Evolutionary conservation across 2,329 filamentous ascomycete species (phyloP).

Genomic region (Juglanconis juglandina): DNA sequence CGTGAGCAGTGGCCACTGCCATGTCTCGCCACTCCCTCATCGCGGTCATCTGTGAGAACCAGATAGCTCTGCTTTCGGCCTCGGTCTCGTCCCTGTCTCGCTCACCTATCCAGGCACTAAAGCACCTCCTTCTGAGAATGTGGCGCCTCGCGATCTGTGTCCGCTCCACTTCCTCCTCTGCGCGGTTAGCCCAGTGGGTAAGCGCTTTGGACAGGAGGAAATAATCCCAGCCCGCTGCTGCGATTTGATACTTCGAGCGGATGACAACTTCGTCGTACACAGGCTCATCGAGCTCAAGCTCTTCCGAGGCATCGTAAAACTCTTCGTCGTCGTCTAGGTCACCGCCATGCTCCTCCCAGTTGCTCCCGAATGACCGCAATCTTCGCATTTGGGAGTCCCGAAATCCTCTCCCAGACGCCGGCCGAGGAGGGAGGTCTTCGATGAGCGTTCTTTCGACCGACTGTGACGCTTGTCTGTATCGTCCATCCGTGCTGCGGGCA

Average conservation of each 20-base stretch:
- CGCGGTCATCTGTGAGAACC: slow-evolving; percentile 25
- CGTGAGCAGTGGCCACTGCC: slow-evolving; percentile 18
- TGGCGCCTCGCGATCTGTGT: slow-evolving; percentile 68
- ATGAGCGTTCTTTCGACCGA: slow-evolving; percentile 15
- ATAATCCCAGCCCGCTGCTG: slow-evolving; percentile 58
- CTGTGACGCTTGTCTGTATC: slow-evolving; percentile 7
- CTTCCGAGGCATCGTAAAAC: slow-evolving; percentile 13
- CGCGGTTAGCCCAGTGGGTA: slow-evolving; percentile 64
- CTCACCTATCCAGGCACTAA: slow-evolving; percentile 66
- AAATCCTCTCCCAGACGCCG: background rate
- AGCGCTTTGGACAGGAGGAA: slow-evolving; percentile 64
- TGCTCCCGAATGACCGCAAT: background rate
- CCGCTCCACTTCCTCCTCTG: slow-evolving; percentile 61
- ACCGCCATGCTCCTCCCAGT: slow-evolving; percentile 2
- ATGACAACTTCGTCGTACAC: slow-evolving; percentile 4
- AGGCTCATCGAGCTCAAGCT: slow-evolving; percentile 20
- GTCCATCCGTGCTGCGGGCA: background rate
- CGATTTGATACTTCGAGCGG: slow-evolving; percentile 28
- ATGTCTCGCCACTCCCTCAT: slow-evolving; percentile 27
- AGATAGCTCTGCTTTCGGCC: slow-evolving; percentile 51
- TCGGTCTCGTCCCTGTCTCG: slow-evolving; percentile 42
- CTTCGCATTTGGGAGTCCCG: slow-evolving; percentile 5
- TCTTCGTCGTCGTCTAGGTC: slow-evolving; percentile 22
- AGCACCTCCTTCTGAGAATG: slow-evolving; percentile 66
- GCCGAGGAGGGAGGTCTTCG: slow-evolving; percentile 10